phyloP scores from a whole-genome alignment of 2,329 filamentous ascomycete species.

The Ceratocystis ficicola region DNA sequence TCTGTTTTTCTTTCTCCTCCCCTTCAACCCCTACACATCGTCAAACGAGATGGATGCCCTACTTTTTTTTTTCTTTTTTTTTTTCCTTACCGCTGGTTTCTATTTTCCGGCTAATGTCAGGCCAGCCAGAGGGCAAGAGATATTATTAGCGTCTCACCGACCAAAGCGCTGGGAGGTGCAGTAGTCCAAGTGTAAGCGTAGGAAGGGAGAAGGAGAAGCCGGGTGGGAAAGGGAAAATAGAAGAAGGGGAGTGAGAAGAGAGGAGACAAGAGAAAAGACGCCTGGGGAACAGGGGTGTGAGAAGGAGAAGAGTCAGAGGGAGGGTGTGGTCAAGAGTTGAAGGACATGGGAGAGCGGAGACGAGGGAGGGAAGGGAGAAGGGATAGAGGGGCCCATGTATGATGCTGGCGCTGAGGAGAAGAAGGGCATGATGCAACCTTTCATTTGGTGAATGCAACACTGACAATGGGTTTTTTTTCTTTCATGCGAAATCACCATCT shows the following conservation, averaged over 20 bases:
- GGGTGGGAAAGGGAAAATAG: background rate
- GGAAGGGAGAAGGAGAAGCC: background rate
- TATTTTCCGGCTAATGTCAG: background rate
- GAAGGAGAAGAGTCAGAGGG: background rate
- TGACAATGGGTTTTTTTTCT: background rate
- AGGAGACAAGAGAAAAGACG: background rate
- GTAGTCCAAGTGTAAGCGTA: background rate
- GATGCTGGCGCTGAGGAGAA: background rate
- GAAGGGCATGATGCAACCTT: conserved; percentile 5
- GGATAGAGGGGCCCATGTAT: background rate
- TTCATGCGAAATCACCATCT: background rate
- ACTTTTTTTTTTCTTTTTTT: background rate
- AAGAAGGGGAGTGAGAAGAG: background rate
- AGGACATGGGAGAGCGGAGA: background rate
- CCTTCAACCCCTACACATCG: background rate
- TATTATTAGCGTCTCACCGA: conserved; percentile 10
- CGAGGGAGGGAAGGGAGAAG: background rate
- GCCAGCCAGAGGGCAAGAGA: background rate
- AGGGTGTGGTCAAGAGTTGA: background rate
- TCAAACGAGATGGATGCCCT: background rate
- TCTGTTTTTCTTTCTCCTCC: background rate
- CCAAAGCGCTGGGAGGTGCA: background rate
- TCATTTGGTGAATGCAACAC: background rate
- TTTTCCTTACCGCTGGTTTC: conserved; percentile 3
- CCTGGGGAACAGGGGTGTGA: background rate